Evolutionary conservation across 495 filamentous ascomycete species (phyloP).

Genomic region (Neurospora terricola): DNA sequence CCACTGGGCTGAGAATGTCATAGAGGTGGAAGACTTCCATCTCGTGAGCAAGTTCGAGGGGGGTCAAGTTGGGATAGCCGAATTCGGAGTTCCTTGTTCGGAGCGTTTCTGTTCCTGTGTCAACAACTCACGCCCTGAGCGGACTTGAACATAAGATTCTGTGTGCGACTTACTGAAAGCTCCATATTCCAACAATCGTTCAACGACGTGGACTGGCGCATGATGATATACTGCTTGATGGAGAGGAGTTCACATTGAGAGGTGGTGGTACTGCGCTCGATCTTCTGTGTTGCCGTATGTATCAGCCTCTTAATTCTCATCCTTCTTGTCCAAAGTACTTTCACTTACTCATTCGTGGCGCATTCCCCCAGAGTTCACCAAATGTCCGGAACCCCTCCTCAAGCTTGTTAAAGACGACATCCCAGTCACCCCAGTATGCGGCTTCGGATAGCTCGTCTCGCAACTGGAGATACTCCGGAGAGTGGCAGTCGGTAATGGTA

Average conservation of each 20-base stretch:
- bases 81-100: not conserved
- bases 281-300: not conserved
- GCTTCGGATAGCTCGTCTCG: not conserved
- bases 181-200: not conserved
- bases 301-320: not conserved
- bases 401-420: not conserved
- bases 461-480: not conserved
- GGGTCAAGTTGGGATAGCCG: not conserved
- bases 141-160: not conserved
- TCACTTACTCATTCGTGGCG: not conserved
- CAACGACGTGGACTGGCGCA: not conserved
- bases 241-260: not conserved
- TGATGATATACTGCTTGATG: not conserved
- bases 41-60: not conserved
- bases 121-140: not conserved
- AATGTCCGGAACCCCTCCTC: not conserved
- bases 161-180: not conserved
- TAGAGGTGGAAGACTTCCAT: not conserved
- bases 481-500: not conserved
- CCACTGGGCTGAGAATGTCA: not conserved
- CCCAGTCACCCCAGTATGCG: not conserved
- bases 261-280: not conserved
- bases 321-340: not conserved
- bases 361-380: not conserved
- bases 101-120: not conserved